Conservation (phyloP, 1,284 basidiomycete species). For the Phellinidium pouzarii region DNA sequence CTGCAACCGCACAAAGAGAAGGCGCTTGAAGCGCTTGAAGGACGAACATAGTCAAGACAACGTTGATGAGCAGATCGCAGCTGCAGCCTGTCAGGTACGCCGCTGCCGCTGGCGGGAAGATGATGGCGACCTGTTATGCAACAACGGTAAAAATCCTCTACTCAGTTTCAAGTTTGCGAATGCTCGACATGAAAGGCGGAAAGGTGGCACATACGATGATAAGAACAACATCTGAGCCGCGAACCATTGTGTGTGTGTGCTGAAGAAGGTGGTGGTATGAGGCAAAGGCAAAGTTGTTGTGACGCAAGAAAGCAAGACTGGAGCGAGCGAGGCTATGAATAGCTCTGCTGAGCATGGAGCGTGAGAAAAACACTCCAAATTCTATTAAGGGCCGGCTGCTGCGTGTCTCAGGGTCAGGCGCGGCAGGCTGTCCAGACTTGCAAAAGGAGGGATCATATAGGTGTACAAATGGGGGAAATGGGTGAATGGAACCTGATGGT, state of each 20-base stretch:
- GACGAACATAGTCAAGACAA: slow-evolving; percentile 62
- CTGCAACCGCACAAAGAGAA: not conserved
- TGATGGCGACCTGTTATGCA: slow-evolving; percentile 60
- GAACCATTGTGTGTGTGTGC: slow-evolving; percentile 28
- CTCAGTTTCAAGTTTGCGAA: not conserved
- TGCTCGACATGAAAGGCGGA: not conserved
- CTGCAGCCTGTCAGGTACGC: slow-evolving; percentile 71
- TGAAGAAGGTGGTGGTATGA: not conserved
- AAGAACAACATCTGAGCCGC: slow-evolving; percentile 48
- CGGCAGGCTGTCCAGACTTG: too few relatives aligned
- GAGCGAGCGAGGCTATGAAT: not conserved
- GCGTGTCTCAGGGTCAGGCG: not conserved
- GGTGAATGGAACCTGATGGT: too few relatives aligned
- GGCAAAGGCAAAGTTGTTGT: not conserved
- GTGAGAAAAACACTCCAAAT: too few relatives aligned
- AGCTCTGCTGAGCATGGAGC: not conserved
- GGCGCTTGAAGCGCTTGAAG: not conserved
- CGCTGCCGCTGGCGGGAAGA: slow-evolving; percentile 66
- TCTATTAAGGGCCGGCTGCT: not conserved
- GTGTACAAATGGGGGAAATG: too few relatives aligned
- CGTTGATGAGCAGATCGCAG: slow-evolving; percentile 78
- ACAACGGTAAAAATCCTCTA: slow-evolving; percentile 23
- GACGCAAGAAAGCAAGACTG: not conserved
- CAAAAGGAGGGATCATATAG: too few relatives aligned
- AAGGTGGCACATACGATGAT: slow-evolving; percentile 33